phyloP scores from a whole-genome alignment of 2,329 filamentous ascomycete species.

The Talaromyces sp. region DNA sequence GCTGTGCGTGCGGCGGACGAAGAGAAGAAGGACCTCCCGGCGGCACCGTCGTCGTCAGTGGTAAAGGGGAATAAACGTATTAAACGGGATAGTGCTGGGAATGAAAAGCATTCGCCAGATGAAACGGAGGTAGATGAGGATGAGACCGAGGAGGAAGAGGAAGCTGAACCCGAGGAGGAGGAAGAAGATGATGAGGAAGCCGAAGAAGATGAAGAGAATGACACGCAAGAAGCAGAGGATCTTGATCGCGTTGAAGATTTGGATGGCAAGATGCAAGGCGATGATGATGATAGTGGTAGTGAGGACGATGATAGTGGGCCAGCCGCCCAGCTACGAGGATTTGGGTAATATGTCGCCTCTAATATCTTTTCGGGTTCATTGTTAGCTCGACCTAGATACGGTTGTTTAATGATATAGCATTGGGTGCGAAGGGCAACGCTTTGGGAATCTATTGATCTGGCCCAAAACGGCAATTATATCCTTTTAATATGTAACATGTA shows the following conservation, averaged over 20 bases:
- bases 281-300: conserved; percentile 17
- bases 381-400: not conserved
- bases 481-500: conserved; percentile 4
- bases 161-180: conserved; percentile 18
- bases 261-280: conserved; percentile 26
- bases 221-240: conserved; percentile 30
- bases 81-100: conserved; percentile 24
- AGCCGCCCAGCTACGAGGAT: conserved; percentile 19
- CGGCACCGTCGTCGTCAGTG: conserved; percentile 2
- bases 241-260: conserved; percentile 38
- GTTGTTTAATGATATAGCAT: conserved; percentile 2
- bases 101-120: conserved; percentile 25
- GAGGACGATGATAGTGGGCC: conserved; percentile 20
- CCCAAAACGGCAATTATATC: conserved; percentile 4
- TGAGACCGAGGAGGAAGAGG: conserved; percentile 16
- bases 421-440: not conserved
- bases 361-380: not conserved
- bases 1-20: conserved; percentile 17
- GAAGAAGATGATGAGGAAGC: conserved; percentile 24
- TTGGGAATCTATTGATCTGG: conserved; percentile 2
- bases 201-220: conserved; percentile 25
- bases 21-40: conserved; percentile 20
- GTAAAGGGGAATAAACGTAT: conserved; percentile 9
- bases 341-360: conserved; percentile 13
- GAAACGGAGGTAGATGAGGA: conserved; percentile 25